Percentiles rank a stretch among this genome's conserved stretches.
phyloP scores from a whole-genome alignment of 768 basidiomycete genomes.

The Trametes cingulata region DNA sequence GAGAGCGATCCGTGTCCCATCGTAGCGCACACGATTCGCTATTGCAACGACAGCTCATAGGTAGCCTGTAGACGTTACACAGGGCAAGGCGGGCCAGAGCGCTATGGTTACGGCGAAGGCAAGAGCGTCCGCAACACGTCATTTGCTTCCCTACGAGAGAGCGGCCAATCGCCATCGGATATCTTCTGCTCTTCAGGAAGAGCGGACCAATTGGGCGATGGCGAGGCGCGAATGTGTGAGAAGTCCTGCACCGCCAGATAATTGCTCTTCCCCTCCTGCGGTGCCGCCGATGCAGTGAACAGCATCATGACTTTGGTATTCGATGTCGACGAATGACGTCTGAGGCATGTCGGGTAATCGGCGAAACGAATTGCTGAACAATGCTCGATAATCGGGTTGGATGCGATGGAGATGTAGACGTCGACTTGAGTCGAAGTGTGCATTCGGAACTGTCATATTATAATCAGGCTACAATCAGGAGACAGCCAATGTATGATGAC shows the following conservation, averaged over 20 bases:
- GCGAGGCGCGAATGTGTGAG: constrained; percentile 73
- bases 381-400: constrained; percentile 81
- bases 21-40: no score
- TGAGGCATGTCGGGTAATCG: constrained; percentile 50
- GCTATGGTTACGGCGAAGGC: not conserved
- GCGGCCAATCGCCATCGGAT: constrained; percentile 15
- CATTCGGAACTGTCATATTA: constrained; percentile 77
- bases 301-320: not conserved
- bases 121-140: not conserved
- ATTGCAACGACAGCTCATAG: no score
- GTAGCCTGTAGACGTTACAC: no score
- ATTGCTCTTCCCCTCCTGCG: constrained; percentile 29
- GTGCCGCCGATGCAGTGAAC: not conserved
- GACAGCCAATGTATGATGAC: not conserved
- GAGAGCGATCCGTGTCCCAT: no score
- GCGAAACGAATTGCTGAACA: constrained; percentile 65
- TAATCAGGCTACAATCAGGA: not conserved
- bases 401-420: constrained; percentile 65
- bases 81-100: not conserved
- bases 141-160: not conserved
- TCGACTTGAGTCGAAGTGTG: constrained; percentile 67
- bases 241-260: constrained; percentile 75
- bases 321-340: constrained; percentile 8
- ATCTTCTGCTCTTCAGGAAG: constrained; percentile 14
- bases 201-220: constrained; percentile 75